Percentiles rank a stretch among this genome's conserved stretches.
phyloP scores from a whole-genome alignment of 2,329 filamentous ascomycete genomes.

The Sarocladium brachiariae region DNA sequence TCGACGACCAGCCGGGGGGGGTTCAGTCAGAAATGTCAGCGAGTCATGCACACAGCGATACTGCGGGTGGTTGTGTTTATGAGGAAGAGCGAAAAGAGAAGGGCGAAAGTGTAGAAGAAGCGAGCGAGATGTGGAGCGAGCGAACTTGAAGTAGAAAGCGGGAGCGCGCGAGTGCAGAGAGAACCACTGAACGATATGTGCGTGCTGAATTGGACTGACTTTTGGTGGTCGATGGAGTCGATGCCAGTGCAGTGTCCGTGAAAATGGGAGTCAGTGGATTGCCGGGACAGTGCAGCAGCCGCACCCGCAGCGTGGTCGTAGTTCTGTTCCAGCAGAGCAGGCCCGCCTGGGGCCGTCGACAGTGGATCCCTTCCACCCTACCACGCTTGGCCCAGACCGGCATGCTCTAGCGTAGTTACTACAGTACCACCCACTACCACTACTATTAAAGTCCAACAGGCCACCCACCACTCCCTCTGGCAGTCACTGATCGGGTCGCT shows the following conservation, averaged over 20 bases:
- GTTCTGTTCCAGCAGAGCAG: not conserved
- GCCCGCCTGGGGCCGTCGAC: not conserved
- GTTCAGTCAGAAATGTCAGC: not conserved
- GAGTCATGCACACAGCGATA: conserved; percentile 6
- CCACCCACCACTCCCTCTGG: no score
- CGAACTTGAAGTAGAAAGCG: conserved; percentile 8
- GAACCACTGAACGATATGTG: not conserved
- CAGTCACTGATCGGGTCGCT: not conserved
- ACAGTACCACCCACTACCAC: no score
- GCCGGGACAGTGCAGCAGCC: not conserved
- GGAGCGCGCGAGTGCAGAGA: not conserved
- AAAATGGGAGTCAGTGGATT: not conserved
- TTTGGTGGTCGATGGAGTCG: conserved; percentile 3
- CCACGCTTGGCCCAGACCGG: conserved; percentile 4
- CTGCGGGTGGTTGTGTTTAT: not conserved
- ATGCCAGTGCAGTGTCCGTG: not conserved
- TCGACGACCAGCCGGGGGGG: not conserved
- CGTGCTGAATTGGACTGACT: not conserved
- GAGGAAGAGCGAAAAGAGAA: conserved; percentile 2
- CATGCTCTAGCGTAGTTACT: not conserved
- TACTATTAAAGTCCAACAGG: no score
- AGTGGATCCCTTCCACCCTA: not conserved
- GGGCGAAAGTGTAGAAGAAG: conserved; percentile 6
- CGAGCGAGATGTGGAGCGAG: conserved; percentile 8
- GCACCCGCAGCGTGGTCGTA: not conserved